phyloP scores from a whole-genome alignment of 78 protist species.

The Anaeramoeba flamelloides region DNA sequence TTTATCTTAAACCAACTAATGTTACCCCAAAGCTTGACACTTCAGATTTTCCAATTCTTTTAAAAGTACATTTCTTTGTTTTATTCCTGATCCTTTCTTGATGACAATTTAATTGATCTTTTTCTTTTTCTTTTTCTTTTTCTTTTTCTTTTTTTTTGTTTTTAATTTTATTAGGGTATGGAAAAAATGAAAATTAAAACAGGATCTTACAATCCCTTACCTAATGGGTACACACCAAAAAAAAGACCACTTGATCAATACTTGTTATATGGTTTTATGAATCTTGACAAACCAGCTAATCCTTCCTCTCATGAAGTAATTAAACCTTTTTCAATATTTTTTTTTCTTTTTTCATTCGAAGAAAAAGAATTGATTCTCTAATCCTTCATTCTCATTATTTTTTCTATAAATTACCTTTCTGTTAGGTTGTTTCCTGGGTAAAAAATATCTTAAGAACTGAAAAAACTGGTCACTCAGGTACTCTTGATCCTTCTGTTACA shows the following conservation, averaged over 20 bases:
- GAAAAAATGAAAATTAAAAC: conserved; percentile 77
- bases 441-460: conserved; percentile 86
- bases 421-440: conserved; percentile 20
- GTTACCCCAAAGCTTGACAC: conserved; percentile 34
- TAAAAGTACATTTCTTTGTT: conserved; percentile 16
- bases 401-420: too few relatives aligned
- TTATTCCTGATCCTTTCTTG: not conserved
- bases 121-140: not conserved
- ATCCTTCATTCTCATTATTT: too few relatives aligned
- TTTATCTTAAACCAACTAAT: conserved; percentile 18
- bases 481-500: conserved; percentile 99
- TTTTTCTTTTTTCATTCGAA: too few relatives aligned
- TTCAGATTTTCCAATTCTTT: conserved; percentile 63
- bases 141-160: conserved; percentile 3
- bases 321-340: too few relatives aligned
- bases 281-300: conserved; percentile 98
- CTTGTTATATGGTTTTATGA: conserved; percentile 92
- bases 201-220: conserved; percentile 89
- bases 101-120: not conserved
- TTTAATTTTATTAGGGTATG: conserved; percentile 45
- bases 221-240: conserved; percentile 85
- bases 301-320: conserved; percentile 99
- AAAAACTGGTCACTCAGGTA: conserved; percentile 69
- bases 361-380: too few relatives aligned
- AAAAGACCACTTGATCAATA: conserved; percentile 79